A percentile compares a stretch with the other conserved stretches of the same genome.
phyloP scores from a whole-genome alignment of 495 filamentous ascomycete species.

The Aspergillus sclerotiicarbonarius region DNA sequence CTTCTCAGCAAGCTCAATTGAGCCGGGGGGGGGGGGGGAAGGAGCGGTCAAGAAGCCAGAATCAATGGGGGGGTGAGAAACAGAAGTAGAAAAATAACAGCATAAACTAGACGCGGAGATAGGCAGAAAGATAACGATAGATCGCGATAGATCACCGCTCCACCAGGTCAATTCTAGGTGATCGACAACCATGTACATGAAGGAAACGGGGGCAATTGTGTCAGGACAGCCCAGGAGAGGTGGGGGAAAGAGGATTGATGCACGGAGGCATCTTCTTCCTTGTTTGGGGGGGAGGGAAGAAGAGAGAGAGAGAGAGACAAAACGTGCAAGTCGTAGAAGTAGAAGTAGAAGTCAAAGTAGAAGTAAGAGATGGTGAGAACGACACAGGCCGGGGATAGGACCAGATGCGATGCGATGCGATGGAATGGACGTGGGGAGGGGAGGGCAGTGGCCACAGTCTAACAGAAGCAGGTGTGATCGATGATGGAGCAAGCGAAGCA shows the following conservation, averaged over 20 bases:
- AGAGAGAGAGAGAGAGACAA: background rate
- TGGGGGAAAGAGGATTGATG: background rate
- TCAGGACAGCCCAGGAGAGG: background rate
- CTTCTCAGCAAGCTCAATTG: conserved; percentile 9
- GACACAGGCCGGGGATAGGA: too few species aligned
- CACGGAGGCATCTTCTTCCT: background rate
- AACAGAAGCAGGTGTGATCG: too few species aligned
- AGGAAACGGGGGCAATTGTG: background rate
- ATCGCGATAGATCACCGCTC: background rate
- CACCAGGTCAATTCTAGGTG: background rate
- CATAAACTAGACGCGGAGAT: background rate
- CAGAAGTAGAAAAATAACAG: background rate
- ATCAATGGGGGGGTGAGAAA: background rate
- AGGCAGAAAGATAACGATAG: background rate
- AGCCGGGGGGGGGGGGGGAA: background rate
- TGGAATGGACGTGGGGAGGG: too few species aligned
- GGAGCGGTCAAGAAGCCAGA: background rate
- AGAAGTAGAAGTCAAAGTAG: too few species aligned
- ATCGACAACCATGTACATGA: background rate
- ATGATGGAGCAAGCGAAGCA: background rate
- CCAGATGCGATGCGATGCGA: conserved; percentile 1
- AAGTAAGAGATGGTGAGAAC: too few species aligned
- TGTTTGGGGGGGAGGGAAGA: background rate
- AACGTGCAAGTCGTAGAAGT: background rate
- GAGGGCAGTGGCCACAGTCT: background rate